Evolutionary conservation across 108 stramenopile species (phyloP).

Genomic region (Nitzschia sp.): DNA sequence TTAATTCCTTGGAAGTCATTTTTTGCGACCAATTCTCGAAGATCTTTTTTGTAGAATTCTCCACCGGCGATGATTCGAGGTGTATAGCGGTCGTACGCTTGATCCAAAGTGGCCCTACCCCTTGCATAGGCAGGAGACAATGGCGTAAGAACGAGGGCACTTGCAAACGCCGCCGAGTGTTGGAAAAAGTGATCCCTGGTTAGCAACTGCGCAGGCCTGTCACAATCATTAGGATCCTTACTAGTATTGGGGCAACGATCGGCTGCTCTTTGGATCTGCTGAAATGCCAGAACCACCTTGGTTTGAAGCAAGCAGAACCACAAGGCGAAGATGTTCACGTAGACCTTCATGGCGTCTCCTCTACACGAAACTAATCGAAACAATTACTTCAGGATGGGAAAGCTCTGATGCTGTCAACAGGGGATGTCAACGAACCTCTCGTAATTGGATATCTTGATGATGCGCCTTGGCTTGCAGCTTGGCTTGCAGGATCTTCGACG

Average conservation of each 20-base stretch:
- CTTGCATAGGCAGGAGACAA: slow-evolving; percentile 52
- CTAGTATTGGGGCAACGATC: neutral
- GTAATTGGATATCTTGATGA: too few species aligned
- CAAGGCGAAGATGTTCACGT: too few species aligned
- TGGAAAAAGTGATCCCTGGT: slow-evolving; percentile 43
- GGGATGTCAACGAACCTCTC: too few species aligned
- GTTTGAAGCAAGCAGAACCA: neutral
- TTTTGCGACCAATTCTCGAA: slow-evolving; percentile 55
- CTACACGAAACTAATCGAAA: too few species aligned
- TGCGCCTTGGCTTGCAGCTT: too few species aligned
- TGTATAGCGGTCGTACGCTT: slow-evolving; percentile 73
- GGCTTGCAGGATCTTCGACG: too few species aligned
- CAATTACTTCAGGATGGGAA: too few species aligned
- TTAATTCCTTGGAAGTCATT: slow-evolving; percentile 66
- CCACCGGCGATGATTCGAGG: slow-evolving; percentile 83
- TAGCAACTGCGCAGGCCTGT: neutral
- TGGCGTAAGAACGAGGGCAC: slow-evolving; percentile 19
- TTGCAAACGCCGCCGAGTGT: slow-evolving; percentile 24
- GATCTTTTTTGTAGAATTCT: slow-evolving; percentile 58
- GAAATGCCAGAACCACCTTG: neutral
- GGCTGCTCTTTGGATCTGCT: neutral
- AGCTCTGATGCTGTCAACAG: too few species aligned
- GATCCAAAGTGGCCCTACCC: slow-evolving; percentile 78
- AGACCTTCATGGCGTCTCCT: too few species aligned
- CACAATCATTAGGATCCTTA: neutral